phyloP scores from a whole-genome alignment of 2,329 filamentous ascomycete species.

The Fusarium liriodendri region DNA sequence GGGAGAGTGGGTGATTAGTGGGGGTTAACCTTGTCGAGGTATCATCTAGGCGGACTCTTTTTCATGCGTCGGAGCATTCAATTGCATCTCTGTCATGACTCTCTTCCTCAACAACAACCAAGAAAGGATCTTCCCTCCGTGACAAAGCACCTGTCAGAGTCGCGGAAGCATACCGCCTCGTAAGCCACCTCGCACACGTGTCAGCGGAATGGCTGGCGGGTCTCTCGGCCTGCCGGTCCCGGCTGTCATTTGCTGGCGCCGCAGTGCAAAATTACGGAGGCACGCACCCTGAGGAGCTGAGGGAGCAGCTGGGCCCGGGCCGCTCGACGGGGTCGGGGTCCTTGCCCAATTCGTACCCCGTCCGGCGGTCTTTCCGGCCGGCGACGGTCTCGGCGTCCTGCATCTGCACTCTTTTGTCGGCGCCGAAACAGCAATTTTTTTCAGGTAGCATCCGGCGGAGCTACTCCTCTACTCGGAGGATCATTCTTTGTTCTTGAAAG shows the following conservation, averaged over 20 bases:
- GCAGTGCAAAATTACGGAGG: not conserved
- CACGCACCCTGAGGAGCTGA: slow-evolving; percentile 8
- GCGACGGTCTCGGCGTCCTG: slow-evolving; percentile 21
- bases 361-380: slow-evolving; percentile 9
- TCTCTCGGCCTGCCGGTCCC: slow-evolving; percentile 8
- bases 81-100: slow-evolving; percentile 26
- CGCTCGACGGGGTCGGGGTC: slow-evolving; percentile 30
- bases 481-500: not conserved
- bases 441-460: not conserved
- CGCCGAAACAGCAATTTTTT: not conserved
- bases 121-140: not conserved
- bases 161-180: not conserved
- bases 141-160: not conserved
- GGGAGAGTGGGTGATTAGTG: slow-evolving; percentile 4
- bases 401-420: not conserved
- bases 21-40: not conserved
- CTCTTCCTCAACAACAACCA: not conserved
- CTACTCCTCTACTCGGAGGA: not conserved
- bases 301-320: slow-evolving; percentile 26
- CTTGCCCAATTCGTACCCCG: slow-evolving; percentile 28
- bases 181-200: slow-evolving; percentile 14
- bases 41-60: not conserved
- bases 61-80: slow-evolving; percentile 9
- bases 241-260: slow-evolving; percentile 10
- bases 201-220: slow-evolving; percentile 10